Evolutionary conservation across 768 basidiomycete genomes (phyloP), one percentile per base, ranked within the genome.

Genomic region (Psilocybe subaeruginosa): DNA sequence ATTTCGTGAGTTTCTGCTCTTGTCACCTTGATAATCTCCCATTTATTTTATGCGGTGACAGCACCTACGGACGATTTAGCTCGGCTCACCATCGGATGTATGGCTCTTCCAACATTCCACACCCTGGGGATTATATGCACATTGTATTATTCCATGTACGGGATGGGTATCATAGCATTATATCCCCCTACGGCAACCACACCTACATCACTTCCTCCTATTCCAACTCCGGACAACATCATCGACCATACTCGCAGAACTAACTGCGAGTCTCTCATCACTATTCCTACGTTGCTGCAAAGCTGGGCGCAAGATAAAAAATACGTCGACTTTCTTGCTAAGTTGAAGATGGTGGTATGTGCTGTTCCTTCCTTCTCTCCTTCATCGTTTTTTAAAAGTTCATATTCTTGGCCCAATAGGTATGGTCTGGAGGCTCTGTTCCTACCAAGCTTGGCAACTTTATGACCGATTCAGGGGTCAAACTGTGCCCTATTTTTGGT

Each of bases 81-180:
- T 1, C n/a, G 59, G 4, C 62, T 69, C 11, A 66, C 56, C 30
- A 39, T 64, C 12, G 69, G 68, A 30, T 66, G 61, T 7, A 73
- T 76, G 69, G 64, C 67, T 11, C 64, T 80, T 14, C 80, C 81
- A 5, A 45, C 78, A 5, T 82, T 82, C 67, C 79, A 82, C 60
- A 69, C 68, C 0, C 60, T 75, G 3, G 79, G 80, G 1, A 37
- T 75, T 8, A 55, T 56, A 8, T 53, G 67, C 0, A 77, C 78
- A 33, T 52, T 81, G 0, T 58, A 77, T 3, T 33, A 63, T 23
- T 70, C 77, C 2, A 31, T 80, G n/a, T 71, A 67, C 27, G 58
- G 27, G 23, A 50, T 74, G 14, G 49, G 61, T 1, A 61, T 73
- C 4, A 66, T 73, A 0, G 68, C 63, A 6, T 43, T 81, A 1